Base-by-base conservation (phyloP, 305 asterid species). In the Plantago coronopus region DNA sequence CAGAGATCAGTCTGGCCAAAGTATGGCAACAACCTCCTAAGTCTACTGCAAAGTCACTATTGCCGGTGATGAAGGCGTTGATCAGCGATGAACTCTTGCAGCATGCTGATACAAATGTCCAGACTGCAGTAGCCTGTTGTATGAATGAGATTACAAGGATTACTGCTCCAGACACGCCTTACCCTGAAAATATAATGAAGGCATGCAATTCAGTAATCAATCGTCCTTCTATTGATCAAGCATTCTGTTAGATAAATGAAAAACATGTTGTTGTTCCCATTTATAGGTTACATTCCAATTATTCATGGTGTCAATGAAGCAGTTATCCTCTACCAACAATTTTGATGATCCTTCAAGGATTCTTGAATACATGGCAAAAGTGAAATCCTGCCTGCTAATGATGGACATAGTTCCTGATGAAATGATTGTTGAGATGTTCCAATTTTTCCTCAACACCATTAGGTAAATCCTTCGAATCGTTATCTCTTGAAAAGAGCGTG, bases 141-240 rank as follows among this genome's bases (percentile, higher is more conserved):
- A 76, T 80, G 60, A 78, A 62, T 60, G 94, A 87, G 62, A 69
- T 87, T 67, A 38, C 77, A 17, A 81, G 94, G 65, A 82, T 87
- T 59, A 64, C 82, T 45, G 88, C 87, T 61, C 91, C 94, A 8
- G 65, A 70, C 3, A 55, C 48, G 23, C 83, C 95, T 49, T 87
- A 77, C 6, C 48, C 46, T 14, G 48, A 53, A 29, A 77, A 76
- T 49, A 77, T 70, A 13, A 79, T 87, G 95, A 68, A 69, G 90
- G 91, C 83, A 66, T 20, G 68, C 65, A 57, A 61, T 66, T 56
- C 38, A 46, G 15, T 20, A 50, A 37, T 45, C 64, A 20, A 40
- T 49, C 46, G 34, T 29, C 38, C 49, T 62, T 29, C 38, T 55
- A 48, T 38, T 11, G 37, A 5, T 40, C 42, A 48, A n/a, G 38